These are phyloP conservation scores for Cyberlindnera saturnus DNA, from an alignment of 805 yeast genomes.

Conservation along the genomic window DNA sequence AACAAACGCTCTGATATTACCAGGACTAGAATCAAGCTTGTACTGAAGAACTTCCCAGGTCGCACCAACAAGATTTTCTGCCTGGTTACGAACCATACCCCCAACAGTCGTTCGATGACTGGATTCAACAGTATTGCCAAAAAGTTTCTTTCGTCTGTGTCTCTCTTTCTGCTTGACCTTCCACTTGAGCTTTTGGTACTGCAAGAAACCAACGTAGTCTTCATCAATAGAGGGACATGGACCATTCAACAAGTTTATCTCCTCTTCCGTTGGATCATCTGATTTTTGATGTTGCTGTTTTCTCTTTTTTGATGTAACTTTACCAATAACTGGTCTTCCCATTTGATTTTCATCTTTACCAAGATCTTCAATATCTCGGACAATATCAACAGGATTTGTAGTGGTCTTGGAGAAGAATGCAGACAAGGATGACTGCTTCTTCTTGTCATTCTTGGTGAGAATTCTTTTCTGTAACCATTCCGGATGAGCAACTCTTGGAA, in stretches of 20 bases:
- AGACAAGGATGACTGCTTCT: conserved; percentile 63
- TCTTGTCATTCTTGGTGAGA: conserved; percentile 51
- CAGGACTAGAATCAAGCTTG: conserved; percentile 51
- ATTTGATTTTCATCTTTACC: conserved; percentile 32
- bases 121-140: conserved; percentile 58
- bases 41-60: conserved; percentile 86
- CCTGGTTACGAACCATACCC: conserved; percentile 66
- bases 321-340: conserved; percentile 27
- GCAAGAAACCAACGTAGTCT: conserved; percentile 63
- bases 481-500: conserved; percentile 90
- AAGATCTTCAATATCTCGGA: conserved; percentile 73
- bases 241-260: conserved; percentile 42
- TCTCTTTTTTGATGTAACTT: conserved; percentile 30
- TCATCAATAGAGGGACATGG: conserved; percentile 60
- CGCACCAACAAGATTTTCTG: conserved; percentile 68
- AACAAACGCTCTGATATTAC: conserved; percentile 72
- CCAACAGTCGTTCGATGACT: conserved; percentile 59
- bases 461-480: conserved; percentile 79
- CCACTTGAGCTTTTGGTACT: conserved; percentile 88
- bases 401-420: conserved; percentile 48
- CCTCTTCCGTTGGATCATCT: conserved; percentile 38
- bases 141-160: conserved; percentile 64
- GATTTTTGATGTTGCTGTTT: conserved; percentile 26
- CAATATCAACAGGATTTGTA: conserved; percentile 33
- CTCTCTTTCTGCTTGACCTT: conserved; percentile 64